Evolutionary conservation across 805 yeast species (phyloP), one percentile per base, ranked within the genome.

Genomic region (Candida khao-thaluensis): DNA sequence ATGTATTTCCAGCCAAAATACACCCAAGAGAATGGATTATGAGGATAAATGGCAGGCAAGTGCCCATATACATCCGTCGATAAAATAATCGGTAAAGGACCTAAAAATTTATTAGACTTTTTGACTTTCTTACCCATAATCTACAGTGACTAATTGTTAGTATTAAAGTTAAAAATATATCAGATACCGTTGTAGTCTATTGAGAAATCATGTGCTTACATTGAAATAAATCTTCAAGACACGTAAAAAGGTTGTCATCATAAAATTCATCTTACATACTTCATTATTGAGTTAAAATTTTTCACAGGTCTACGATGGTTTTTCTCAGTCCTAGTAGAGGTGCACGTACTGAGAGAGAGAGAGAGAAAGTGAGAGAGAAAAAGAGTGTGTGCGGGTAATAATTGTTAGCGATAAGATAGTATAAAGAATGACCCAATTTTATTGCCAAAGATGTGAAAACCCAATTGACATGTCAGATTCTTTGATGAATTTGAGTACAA

Each of bases 131-230:
- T 35, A 14, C 11, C 35, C 43, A 27, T 30, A 22, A 8, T 22
- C 7, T 22, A n/a, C 24, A 22, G 10, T 22, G 10, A 8, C 31
- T 30, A 15, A 10, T 22, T 30, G 47, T 46, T 46, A 46, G 47
- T 43, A 43, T n/a, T 15, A 12, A 32, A 12, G 14, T 18, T 21
- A 5, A 14, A 16, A 20, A 28, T 51, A 28, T 51, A 22, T 84
- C 95, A 86, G 95, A 86, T 86, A 86, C 95, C 95, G 95, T 86
- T 86, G 95, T 86, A 86, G 95, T 86, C 95, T 81, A 75, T 77
- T 77, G 80, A 76, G 81, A 75, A 79, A 78, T 77, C 81, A 66
- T 75, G 82, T 74, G 81, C 85, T 73, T 77, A 78, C 86, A 80
- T 28, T 34, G 62, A 53, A n/a, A 36, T 35, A 38, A 15, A 43